A percentile compares a stretch with the other conserved stretches of the same genome.
phyloP scores from a whole-genome alignment of 2,329 filamentous ascomycete genomes.

The Pseudocercospora pini-densiflorae region DNA sequence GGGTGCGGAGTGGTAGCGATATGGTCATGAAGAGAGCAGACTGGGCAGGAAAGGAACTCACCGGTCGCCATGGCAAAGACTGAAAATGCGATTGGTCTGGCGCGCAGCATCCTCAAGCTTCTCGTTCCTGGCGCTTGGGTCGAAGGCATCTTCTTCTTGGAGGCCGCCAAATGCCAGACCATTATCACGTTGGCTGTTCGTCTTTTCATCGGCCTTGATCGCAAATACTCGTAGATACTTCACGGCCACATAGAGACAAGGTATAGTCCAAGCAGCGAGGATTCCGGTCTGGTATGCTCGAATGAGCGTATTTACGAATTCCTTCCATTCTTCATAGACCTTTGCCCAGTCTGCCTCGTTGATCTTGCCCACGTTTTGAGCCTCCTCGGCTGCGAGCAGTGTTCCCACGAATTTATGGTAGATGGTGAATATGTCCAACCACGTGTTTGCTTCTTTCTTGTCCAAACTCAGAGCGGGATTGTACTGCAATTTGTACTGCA shows the following conservation, averaged over 20 bases:
- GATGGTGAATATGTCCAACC: conserved; percentile 80
- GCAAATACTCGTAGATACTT: conserved; percentile 88
- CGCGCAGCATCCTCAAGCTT: conserved; percentile 90
- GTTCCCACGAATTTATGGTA: conserved; percentile 85
- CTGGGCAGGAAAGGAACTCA: conserved; percentile 48
- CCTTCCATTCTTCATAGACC: conserved; percentile 88
- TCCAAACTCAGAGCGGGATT: conserved; percentile 51
- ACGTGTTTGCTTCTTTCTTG: conserved; percentile 71
- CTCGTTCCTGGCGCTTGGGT: conserved; percentile 75
- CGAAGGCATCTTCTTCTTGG: conserved; percentile 87
- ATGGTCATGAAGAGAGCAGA: background rate
- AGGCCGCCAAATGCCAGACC: conserved; percentile 52
- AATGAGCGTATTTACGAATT: conserved; percentile 75
- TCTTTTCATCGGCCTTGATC: conserved; percentile 82
- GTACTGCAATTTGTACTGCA: conserved; percentile 72
- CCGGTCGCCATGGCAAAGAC: conserved; percentile 87
- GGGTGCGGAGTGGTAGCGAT: background rate
- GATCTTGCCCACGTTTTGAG: conserved; percentile 48
- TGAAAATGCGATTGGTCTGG: conserved; percentile 90
- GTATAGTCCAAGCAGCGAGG: conserved; percentile 90
- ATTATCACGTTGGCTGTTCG: conserved; percentile 52
- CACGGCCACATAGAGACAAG: conserved; percentile 83
- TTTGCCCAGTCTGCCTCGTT: conserved; percentile 71
- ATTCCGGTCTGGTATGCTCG: conserved; percentile 77
- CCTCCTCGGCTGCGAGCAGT: conserved; percentile 69